phyloP scores from a whole-genome alignment of 371 early-diverging fungal species.

The Mucor piriformis region DNA sequence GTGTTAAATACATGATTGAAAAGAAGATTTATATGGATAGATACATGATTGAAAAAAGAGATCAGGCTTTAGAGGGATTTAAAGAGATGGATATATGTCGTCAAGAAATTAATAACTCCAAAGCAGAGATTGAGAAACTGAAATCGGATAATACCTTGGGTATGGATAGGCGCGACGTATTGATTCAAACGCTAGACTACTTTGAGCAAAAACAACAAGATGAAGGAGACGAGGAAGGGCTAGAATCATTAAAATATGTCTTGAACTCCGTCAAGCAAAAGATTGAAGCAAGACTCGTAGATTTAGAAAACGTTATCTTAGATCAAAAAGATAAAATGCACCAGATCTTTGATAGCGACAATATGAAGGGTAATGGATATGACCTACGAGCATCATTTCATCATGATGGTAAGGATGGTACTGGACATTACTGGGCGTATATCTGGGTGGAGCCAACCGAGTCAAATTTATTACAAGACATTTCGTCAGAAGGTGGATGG shows the following conservation, averaged over 20 bases:
- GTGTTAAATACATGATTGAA: constrained; percentile 26
- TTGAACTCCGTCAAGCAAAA: constrained; percentile 5
- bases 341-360: constrained; percentile 1
- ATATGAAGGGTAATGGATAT: constrained; percentile 35
- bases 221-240: background rate
- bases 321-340: constrained; percentile 2
- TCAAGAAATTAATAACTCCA: constrained; percentile 20
- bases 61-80: constrained; percentile 25
- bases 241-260: background rate
- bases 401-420: constrained; percentile 43
- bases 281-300: constrained; percentile 1
- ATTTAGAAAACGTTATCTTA: background rate
- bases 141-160: constrained; percentile 4
- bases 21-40: constrained; percentile 46
- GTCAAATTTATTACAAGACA: constrained; percentile 13
- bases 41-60: constrained; percentile 38
- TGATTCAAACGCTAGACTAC: constrained; percentile 23
- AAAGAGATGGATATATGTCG: constrained; percentile 28
- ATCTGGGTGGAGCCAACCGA: constrained; percentile 35
- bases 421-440: constrained; percentile 54
- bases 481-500: constrained; percentile 34
- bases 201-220: constrained; percentile 15
- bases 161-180: constrained; percentile 21
- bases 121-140: constrained; percentile 12
- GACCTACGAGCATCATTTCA: constrained; percentile 40